Evolutionary conservation across 805 yeast species (phyloP).

Genomic region (Sporopachydermia lactativora): DNA sequence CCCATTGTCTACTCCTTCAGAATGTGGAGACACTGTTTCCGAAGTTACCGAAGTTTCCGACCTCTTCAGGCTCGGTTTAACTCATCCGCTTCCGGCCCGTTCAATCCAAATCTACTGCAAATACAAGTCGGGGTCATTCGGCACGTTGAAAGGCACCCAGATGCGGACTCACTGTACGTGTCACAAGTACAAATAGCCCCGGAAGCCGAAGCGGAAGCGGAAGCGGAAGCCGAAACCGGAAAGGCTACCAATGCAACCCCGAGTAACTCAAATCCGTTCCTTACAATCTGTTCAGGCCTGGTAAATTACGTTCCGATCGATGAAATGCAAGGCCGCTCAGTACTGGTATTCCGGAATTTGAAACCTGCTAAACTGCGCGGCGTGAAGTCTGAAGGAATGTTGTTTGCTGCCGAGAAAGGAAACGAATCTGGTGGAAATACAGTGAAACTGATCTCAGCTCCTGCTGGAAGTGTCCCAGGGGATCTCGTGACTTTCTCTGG

Average conservation of each 20-base stretch:
- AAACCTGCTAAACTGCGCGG: constrained; percentile 55
- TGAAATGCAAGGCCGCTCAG: constrained; percentile 24
- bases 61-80: too few species aligned
- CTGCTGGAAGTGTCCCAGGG: constrained; percentile 25
- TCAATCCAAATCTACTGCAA: constrained; percentile 4
- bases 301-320: constrained; percentile 29
- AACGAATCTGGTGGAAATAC: constrained; percentile 8
- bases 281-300: constrained; percentile 48
- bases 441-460: constrained; percentile 37
- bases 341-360: constrained; percentile 42
- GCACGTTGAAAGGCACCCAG: constrained; percentile 32
- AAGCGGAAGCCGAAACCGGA: constrained; percentile 8
- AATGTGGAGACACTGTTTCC: too few species aligned
- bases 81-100: too few species aligned
- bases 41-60: too few species aligned
- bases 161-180: constrained; percentile 47
- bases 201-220: constrained; percentile 7
- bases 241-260: too few species aligned
- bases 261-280: too few species aligned
- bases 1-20: too few species aligned
- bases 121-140: constrained; percentile 34
- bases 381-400: constrained; percentile 46
- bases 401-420: constrained; percentile 38
- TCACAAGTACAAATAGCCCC: constrained; percentile 28
- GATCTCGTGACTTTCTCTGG: constrained; percentile 24